Base-by-base conservation (phyloP, 148 eudicot species). In the Spergularia bocconei region DNA sequence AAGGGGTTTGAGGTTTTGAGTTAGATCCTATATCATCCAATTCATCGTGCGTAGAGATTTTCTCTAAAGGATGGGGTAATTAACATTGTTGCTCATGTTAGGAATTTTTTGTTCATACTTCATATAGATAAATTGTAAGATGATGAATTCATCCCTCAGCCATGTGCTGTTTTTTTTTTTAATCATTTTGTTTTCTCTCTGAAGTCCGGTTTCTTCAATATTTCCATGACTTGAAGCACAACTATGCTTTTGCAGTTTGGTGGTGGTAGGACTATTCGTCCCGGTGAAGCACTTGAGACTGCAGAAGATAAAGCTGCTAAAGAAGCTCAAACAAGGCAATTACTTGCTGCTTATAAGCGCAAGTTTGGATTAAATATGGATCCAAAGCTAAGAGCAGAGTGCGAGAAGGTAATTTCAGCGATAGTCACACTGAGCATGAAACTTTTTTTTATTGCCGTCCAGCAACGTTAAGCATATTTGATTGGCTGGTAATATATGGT, bases 211-310 rank as follows among this genome's bases (percentile, higher is more conserved):
- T 64, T 64, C 54, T 56, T 20, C 25, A 44, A 63, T 23, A n/a
- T 75, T 51, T 73, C 41, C 21, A 17, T 65, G 44, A 65, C 60
- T 44, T 71, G 70, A 54, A 71, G 48, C 36, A 36, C 11, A 56
- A 47, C 47, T 53, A 20, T 54, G 70, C 53, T 38, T 80, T 63
- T 77, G 33, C 83, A 93, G 97, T 93, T 69, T 83, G 98, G 98
- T 63, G 98, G 98, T 59, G 98, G 97, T 74, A 90, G 86, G 87
- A 86, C 57, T 78, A 81, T 93, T 83, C 93, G 85, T 54, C 97
- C 95, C 19, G 98, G 98, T 61, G 90, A 93, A 60, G 82, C 68
- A 64, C 90, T 93, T 61, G 98, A 91, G 81, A 83, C 89, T 67
- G 81, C 75, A 14, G 95, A 93, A 79, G 90, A 83, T 47, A 91